Conservation (phyloP, 495 filamentous ascomycete species). For the Lasiosphaeria hispida region DNA sequence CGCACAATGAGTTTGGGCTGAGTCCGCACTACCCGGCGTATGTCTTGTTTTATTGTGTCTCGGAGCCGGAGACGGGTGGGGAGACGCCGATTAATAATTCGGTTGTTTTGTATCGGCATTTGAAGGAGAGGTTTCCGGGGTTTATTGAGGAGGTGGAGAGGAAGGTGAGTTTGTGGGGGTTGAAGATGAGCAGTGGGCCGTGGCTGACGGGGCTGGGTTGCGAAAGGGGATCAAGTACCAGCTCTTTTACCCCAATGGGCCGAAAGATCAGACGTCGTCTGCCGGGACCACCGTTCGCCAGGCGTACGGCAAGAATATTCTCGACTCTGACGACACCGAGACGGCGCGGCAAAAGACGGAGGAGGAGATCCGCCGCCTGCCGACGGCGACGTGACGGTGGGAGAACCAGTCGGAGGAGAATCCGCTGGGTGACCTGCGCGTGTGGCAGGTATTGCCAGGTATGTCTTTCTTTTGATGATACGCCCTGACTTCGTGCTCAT, state of each 20-base stretch:
- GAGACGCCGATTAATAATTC: slow-evolving; percentile 54
- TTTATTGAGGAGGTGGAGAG: slow-evolving; percentile 46
- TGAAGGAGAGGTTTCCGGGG: slow-evolving; percentile 46
- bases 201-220: background rate
- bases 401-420: slow-evolving; percentile 31
- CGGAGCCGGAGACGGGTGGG: slow-evolving; percentile 35
- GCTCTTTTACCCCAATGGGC: slow-evolving; percentile 27
- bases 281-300: slow-evolving; percentile 52
- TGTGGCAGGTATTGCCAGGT: slow-evolving; percentile 45
- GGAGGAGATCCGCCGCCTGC: slow-evolving; percentile 47
- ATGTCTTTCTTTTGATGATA: background rate
- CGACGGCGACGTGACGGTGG: slow-evolving; percentile 51
- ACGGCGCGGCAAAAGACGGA: slow-evolving; percentile 48
- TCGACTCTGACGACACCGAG: slow-evolving; percentile 44
- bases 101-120: slow-evolving; percentile 48
- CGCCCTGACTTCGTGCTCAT: background rate
- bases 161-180: slow-evolving; percentile 23
- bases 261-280: slow-evolving; percentile 38
- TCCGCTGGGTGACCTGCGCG: slow-evolving; percentile 29
- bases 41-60: slow-evolving; percentile 50
- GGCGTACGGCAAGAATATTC: slow-evolving; percentile 51
- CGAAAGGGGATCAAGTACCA: slow-evolving; percentile 43
- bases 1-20: slow-evolving; percentile 54
- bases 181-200: background rate
- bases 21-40: slow-evolving; percentile 55